A percentile compares a stretch with the other conserved stretches of the same genome.
Conservation (phyloP, 2,329 filamentous ascomycete genomes). For the Tolypocladium cylindrosporum region DNA sequence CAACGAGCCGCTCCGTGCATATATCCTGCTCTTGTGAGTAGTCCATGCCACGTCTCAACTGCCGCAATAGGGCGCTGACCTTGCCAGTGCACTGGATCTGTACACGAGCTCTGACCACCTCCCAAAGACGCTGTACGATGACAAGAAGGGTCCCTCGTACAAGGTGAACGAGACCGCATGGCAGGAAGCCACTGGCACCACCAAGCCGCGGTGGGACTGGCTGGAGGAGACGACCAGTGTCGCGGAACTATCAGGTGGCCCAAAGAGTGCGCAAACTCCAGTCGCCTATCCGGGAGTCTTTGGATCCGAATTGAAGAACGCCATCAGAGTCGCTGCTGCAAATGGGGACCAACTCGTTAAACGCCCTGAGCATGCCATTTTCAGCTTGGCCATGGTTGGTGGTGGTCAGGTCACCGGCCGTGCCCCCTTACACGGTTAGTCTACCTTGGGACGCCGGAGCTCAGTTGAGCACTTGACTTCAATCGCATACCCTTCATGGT, state of each 20-base stretch:
- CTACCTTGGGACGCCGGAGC: not conserved
- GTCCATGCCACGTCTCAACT: not conserved
- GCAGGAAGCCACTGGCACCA: conserved; percentile 18
- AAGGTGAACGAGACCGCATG: conserved; percentile 18
- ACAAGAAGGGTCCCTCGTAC: conserved; percentile 18
- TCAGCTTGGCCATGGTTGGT: not conserved
- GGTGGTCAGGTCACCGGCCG: not conserved
- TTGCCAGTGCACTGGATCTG: conserved; percentile 15
- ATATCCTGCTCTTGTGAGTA: conserved; percentile 21
- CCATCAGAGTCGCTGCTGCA: no score
- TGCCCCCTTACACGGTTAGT: not conserved
- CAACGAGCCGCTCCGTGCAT: conserved; percentile 24
- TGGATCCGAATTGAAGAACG: conserved; percentile 3
- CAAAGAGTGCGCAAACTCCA: no score
- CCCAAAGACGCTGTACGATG: conserved; percentile 15
- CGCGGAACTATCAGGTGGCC: no score
- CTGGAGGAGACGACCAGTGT: conserved; percentile 14
- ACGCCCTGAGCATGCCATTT: not conserved
- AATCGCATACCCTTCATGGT: no score
- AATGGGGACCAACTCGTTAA: not conserved
- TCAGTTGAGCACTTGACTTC: no score
- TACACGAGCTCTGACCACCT: conserved; percentile 22
- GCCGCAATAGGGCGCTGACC: no score
- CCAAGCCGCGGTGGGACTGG: conserved; percentile 23
- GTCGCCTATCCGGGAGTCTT: conserved; percentile 16